phyloP scores from a whole-genome alignment of 192 early-diverging fungal genomes.

The Entophlyctis luteolus region DNA sequence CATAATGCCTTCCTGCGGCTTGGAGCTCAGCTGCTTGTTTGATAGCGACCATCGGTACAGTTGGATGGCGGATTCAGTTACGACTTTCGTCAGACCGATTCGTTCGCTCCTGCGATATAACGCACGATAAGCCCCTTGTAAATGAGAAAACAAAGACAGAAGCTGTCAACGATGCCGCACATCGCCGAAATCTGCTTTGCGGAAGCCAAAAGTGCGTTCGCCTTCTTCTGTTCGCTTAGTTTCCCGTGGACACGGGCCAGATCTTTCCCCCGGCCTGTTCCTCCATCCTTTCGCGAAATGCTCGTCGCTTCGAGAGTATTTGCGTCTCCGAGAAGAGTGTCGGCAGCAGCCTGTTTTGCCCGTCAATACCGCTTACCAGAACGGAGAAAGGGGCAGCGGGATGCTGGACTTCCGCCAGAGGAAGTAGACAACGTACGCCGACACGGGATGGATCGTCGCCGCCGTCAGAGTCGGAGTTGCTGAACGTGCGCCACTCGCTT shows the following conservation, averaged over 20 bases:
- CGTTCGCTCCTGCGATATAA: slow-evolving; percentile 62
- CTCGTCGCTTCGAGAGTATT: slow-evolving; percentile 75
- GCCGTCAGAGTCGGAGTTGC: slow-evolving; percentile 74
- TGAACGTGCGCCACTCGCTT: slow-evolving; percentile 95
- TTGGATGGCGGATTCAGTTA: slow-evolving; percentile 79
- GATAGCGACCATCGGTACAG: slow-evolving; percentile 83
- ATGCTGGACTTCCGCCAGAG: background rate
- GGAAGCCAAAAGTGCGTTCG: slow-evolving; percentile 61
- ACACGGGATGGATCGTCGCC: slow-evolving; percentile 86
- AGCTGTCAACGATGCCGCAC: background rate
- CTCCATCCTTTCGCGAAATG: slow-evolving; percentile 74
- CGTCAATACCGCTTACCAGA: too few species aligned
- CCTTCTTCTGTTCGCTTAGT: slow-evolving; percentile 66
- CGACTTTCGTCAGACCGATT: slow-evolving; percentile 70
- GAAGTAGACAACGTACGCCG: slow-evolving; percentile 39
- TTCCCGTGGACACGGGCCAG: slow-evolving; percentile 70
- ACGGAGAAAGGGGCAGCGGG: background rate
- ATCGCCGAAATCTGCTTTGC: background rate
- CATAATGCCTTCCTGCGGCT: slow-evolving; percentile 75
- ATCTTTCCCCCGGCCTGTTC: slow-evolving; percentile 64
- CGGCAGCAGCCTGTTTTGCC: slow-evolving; percentile 49
- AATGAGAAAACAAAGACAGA: background rate
- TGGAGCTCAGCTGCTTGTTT: slow-evolving; percentile 75
- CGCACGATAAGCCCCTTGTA: background rate
- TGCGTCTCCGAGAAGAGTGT: slow-evolving; percentile 68